Evolutionary conservation across 1,284 basidiomycete species (phyloP), one percentile per base, ranked within the genome.

Genomic region (Omphalotus olearius): DNA sequence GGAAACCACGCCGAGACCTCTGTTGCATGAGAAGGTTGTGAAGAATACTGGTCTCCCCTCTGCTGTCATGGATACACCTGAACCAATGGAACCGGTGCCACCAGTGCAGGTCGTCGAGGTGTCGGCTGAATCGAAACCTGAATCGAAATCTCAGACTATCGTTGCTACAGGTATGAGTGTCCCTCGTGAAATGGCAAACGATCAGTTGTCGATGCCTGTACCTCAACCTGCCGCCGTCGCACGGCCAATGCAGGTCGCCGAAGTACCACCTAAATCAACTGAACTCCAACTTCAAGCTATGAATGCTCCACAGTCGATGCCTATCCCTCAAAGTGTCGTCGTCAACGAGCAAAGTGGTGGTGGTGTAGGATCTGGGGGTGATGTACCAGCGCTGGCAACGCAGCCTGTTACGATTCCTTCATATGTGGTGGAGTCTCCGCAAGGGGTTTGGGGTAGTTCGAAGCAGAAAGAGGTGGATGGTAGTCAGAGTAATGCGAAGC

Each of bases 1-100:
- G 17, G 45, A 47, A 5, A 43, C 44, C 14, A 52, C 51, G 26
- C 51, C 51, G 11, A 45, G 51, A n/a, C 51, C 51, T 35, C 39
- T 47, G 23, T 23, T 5, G 18, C 30, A 47, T 17, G 42, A 39
- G 23, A 39, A 52, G 50, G 45, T 45, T 40, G 50, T 43, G 5
- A 45, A 20, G 23, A 23, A 23, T 5, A 23, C 23, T 23, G 25
- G 50, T 51, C 1, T 51, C 40, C n/a, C 40, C n/a, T n/a, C 33
- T 14, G 26, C 36, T 6, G 45, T 46, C 28, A 30, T 39, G 17
- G 45, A 46, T 17, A n/a, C 45, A 37, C 47, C 40, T 35, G 25
- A 14, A 17, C 45, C 39, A 17, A 4, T 30, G 2, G 30, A 40
- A 23, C 16, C 38, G 2, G 16, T 6, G n/a, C 16, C 38, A 10